These are phyloP conservation scores for Fusarium albidum DNA, from an alignment of 2,329 filamentous ascomycete genomes.

Conservation along the genomic window DNA sequence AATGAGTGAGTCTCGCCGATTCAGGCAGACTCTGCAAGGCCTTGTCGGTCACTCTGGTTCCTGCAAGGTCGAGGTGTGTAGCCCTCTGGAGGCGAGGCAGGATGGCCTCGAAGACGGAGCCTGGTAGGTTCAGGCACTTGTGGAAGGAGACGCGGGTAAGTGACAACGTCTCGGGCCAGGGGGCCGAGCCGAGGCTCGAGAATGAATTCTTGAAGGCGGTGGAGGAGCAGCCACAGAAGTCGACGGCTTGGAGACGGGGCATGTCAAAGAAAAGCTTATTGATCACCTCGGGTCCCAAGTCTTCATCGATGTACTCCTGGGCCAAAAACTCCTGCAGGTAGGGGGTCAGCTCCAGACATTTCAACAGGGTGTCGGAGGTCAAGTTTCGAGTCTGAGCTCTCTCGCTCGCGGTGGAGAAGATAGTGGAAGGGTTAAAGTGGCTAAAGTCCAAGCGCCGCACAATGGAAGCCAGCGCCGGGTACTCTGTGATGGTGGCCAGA, in stretches of 20 bases:
- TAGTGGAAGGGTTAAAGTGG: slow-evolving; percentile 82
- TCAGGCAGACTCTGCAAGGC: slow-evolving; percentile 75
- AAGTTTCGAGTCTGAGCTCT: slow-evolving; percentile 78
- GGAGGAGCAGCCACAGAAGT: slow-evolving; percentile 81
- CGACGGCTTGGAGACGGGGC: slow-evolving; percentile 70
- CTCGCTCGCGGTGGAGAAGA: slow-evolving; percentile 79
- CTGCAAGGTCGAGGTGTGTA: slow-evolving; percentile 82
- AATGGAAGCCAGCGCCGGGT: slow-evolving; percentile 75
- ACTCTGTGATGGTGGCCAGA: slow-evolving; percentile 70
- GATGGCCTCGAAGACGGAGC: slow-evolving; percentile 72
- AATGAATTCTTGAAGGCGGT: slow-evolving; percentile 72
- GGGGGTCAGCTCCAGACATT: slow-evolving; percentile 76
- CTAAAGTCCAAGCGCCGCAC: slow-evolving; percentile 85
- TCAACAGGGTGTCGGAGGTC: slow-evolving; percentile 75
- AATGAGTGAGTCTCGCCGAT: slow-evolving; percentile 77
- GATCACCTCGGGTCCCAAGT: slow-evolving; percentile 73
- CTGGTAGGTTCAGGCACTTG: slow-evolving; percentile 76
- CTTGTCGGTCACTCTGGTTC: slow-evolving; percentile 76
- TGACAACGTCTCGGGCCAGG: slow-evolving; percentile 63
- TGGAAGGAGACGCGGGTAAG: slow-evolving; percentile 78
- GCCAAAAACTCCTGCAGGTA: slow-evolving; percentile 80
- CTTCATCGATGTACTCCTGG: slow-evolving; percentile 83
- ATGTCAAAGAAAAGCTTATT: slow-evolving; percentile 75
- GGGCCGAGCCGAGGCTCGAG: slow-evolving; percentile 59
- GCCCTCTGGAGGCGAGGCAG: slow-evolving; percentile 74